These are phyloP conservation scores for Terana coerulea DNA, from an alignment of 768 basidiomycete species.

Conservation along the genomic window DNA sequence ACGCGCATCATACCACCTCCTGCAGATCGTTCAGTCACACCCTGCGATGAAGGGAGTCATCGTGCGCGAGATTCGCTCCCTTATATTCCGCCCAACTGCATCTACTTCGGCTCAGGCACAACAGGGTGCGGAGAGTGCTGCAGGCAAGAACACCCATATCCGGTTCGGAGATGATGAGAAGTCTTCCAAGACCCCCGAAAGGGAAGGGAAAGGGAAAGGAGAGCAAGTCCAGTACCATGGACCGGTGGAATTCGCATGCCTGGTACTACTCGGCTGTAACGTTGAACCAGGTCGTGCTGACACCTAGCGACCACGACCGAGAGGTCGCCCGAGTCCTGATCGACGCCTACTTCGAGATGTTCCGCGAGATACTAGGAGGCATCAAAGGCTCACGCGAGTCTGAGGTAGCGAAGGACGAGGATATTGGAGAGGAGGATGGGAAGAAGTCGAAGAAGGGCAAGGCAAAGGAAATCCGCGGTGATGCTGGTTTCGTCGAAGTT, in stretches of 20 bases:
- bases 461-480: slow-evolving; percentile 45
- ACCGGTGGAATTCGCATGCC: slow-evolving; percentile 61
- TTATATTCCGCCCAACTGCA: slow-evolving; percentile 62
- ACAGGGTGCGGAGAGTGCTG: slow-evolving; percentile 19
- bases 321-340: slow-evolving; percentile 77
- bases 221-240: slow-evolving; percentile 29
- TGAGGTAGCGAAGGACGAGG: slow-evolving; percentile 33
- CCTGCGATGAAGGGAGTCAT: slow-evolving; percentile 91
- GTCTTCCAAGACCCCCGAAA: slow-evolving; percentile 16
- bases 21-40: slow-evolving; percentile 86
- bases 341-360: slow-evolving; percentile 92
- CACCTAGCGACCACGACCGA: slow-evolving; percentile 52
- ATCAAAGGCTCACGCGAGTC: slow-evolving; percentile 31
- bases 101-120: slow-evolving; percentile 32
- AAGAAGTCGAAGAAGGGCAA: slow-evolving; percentile 31
- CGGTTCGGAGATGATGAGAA: slow-evolving; percentile 42
- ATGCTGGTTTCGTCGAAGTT: slow-evolving; percentile 67
- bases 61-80: slow-evolving; percentile 78
- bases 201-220: slow-evolving; percentile 10
- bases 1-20: slow-evolving; percentile 83
- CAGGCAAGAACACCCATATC: slow-evolving; percentile 37
- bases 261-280: slow-evolving; percentile 93
- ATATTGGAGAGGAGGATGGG: slow-evolving; percentile 35
- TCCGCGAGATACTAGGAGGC: slow-evolving; percentile 78
- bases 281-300: slow-evolving; percentile 87